These are phyloP conservation scores for Cladophialophora yegresii DNA, from an alignment of 2,329 filamentous ascomycete genomes.

Conservation along the genomic window DNA sequence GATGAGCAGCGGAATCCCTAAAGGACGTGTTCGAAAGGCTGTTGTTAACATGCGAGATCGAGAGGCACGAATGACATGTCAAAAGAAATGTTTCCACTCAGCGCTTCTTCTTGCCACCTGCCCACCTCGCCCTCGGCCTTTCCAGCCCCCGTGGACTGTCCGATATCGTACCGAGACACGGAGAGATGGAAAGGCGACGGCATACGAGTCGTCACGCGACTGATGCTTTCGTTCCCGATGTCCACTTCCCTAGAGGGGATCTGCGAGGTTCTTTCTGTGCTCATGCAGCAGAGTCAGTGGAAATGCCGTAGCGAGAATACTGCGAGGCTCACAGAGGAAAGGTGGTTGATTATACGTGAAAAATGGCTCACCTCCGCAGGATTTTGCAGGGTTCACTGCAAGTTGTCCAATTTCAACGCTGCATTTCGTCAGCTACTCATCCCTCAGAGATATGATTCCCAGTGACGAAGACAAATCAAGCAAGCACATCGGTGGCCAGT, in stretches of 20 bases:
- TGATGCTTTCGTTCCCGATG: not conserved
- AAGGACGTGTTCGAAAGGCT: not conserved
- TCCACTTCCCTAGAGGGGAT: not conserved
- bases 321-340: constrained; percentile 7
- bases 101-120: not conserved
- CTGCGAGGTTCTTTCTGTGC: constrained; percentile 16
- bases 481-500: constrained; percentile 3
- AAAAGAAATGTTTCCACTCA: constrained; percentile 5
- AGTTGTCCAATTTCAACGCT: not conserved
- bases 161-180: constrained; percentile 6
- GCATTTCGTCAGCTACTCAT: constrained; percentile 5
- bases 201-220: constrained; percentile 4
- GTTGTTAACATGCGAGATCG: not conserved
- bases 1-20: not conserved
- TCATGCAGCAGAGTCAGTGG: not conserved
- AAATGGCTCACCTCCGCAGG: constrained; percentile 10
- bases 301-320: not conserved
- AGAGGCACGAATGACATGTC: not conserved
- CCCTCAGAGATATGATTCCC: not conserved
- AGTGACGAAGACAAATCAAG: not conserved
- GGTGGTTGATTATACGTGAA: not conserved
- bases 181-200: not conserved
- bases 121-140: constrained; percentile 1
- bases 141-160: not conserved
- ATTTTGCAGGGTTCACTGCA: not conserved